Percentiles rank a stretch among this genome's conserved stretches.
phyloP scores from a whole-genome alignment of 495 filamentous ascomycete species.

The Cryomyces antarcticus region DNA sequence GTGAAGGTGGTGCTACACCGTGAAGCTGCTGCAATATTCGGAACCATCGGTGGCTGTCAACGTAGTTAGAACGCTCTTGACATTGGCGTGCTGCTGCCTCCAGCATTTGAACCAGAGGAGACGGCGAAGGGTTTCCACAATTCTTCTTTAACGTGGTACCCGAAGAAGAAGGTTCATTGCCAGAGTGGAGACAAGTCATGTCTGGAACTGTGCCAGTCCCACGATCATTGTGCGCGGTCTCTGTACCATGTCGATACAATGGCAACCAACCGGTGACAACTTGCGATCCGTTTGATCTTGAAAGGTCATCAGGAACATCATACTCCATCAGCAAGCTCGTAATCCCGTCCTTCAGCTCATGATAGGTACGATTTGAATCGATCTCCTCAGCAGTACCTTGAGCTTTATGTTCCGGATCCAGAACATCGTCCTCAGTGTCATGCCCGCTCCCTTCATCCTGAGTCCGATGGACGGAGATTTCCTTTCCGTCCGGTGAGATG shows the following conservation, averaged over 20 bases:
- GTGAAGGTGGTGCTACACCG: conserved; percentile 36
- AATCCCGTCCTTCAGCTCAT: conserved; percentile 64
- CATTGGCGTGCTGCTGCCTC: conserved; percentile 46
- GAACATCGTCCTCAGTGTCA: conserved; percentile 41
- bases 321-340: conserved; percentile 64
- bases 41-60: conserved; percentile 49
- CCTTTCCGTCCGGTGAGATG: conserved; percentile 47
- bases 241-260: no score
- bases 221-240: no score
- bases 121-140: no score
- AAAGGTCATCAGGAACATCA: conserved; percentile 31
- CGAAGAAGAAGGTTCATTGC: no score
- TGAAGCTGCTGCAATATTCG: conserved; percentile 44
- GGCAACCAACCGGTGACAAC: no score
- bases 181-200: no score
- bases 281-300: no score
- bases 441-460: conserved; percentile 46
- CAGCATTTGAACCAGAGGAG: conserved; percentile 39
- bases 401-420: conserved; percentile 43
- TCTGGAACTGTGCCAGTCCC: no score
- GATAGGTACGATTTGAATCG: conserved; percentile 61
- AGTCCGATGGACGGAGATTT: conserved; percentile 49
- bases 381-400: conserved; percentile 41
- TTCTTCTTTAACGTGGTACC: no score
- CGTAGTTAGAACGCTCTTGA: conserved; percentile 45